Base-by-base conservation (phyloP, 1,139 yeast genomes). In the Insectozyma bohioensis region DNA sequence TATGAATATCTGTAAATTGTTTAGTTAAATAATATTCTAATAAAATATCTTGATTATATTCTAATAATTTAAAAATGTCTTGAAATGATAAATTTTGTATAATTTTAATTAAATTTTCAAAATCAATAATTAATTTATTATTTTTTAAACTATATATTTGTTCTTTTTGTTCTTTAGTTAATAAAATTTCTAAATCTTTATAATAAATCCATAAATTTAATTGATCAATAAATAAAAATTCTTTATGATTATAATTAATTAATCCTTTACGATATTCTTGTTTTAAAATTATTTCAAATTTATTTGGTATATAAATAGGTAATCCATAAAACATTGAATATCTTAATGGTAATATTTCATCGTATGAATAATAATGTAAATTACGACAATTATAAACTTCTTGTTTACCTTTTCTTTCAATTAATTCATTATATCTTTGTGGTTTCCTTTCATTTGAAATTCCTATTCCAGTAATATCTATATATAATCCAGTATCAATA, bases 391-490 rank as follows among this genome's bases (percentile, higher is more conserved):
- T 62, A 39, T 57, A 60, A 15, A 59, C 53, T 31, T 51, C 51
- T 35, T 48, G 43, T 5, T 45, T 41, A 31, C 12, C 56, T 35
- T 49, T 56, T 36, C 45, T 39, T 11, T 30, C 45, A 35, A 39
- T 21, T 19, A 30, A 45, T 45, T n/a, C 34, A 13, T 41, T 32
- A 11, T 45, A 58, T 21, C 51, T 48, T 3, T 40, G 43, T 9
- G 62, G 65, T 2, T 51, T 41, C 14, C 47, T 46, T 8, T 60
- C 57, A 17, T 50, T 49, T 27, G 56, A 51, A 26, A 56, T 50
- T 30, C 67, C 61, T 25, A 65, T 44, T 1, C 63, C 70, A 3
- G 70, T 63, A 14, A 65, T 61, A 41, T 63, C 70, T 31, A 65
- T 61, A 37, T 62, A 64, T 15, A 61, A 51, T 5, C 72, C 71